phyloP scores from a whole-genome alignment of 345 rosid genomes.

The Eutrema heterophyllum region DNA sequence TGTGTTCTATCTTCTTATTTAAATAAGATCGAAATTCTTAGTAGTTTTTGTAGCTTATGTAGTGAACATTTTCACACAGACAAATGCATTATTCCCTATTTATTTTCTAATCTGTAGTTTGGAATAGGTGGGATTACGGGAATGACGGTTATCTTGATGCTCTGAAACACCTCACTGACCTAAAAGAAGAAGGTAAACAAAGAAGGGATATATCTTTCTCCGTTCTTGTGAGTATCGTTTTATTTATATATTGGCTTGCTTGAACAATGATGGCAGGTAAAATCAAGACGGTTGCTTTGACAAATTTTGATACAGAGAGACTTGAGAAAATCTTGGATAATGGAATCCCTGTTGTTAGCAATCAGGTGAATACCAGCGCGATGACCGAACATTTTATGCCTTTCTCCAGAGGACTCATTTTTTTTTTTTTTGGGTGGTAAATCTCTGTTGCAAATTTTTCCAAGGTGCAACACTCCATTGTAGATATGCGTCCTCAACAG shows the following conservation, averaged over 20 bases:
- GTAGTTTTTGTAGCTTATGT: too few relatives aligned
- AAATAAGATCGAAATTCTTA: too few relatives aligned
- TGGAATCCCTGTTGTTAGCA: conserved; percentile 91
- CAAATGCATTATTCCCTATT: too few relatives aligned
- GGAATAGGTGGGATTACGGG: conserved; percentile 88
- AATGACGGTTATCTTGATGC: conserved; percentile 90
- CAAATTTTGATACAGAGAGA: conserved; percentile 90
- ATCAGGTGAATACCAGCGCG: conserved; percentile 45
- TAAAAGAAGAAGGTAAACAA: conserved; percentile 77
- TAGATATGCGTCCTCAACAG: conserved; percentile 96
- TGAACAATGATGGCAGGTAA: conserved; percentile 53
- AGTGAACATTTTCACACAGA: too few relatives aligned
- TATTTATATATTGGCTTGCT: conserved; percentile 9
- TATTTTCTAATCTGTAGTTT: not conserved
- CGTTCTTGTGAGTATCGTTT: conserved; percentile 8
- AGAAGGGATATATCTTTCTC: not conserved
- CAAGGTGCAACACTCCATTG: conserved; percentile 94
- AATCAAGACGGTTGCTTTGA: conserved; percentile 89
- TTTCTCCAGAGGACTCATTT: too few relatives aligned
- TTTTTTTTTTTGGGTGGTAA: not conserved
- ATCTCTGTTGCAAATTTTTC: conserved; percentile 1
- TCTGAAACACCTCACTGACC: conserved; percentile 74
- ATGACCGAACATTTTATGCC: too few relatives aligned
- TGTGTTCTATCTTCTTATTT: not conserved
- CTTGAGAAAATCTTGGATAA: conserved; percentile 76